phyloP scores from a whole-genome alignment of 1,284 basidiomycete genomes.

The Sanghuangporus weigelae region DNA sequence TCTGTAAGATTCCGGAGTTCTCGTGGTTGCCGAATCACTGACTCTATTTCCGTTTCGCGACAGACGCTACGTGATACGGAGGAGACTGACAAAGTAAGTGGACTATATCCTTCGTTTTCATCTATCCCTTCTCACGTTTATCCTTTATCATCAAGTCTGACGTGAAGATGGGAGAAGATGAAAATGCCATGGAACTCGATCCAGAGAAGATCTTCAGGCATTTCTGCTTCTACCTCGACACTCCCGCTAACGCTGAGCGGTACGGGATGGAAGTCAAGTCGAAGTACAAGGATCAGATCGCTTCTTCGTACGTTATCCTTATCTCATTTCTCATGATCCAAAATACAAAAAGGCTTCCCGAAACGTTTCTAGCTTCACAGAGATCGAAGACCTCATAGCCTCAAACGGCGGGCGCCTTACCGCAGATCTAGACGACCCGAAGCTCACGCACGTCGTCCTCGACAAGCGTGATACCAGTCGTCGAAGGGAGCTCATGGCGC shows the following conservation, averaged over 20 bases:
- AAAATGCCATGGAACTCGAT: constrained; percentile 70
- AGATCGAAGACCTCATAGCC: constrained; percentile 47
- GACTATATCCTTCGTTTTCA: background rate
- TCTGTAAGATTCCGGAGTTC: background rate
- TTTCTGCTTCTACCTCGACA: constrained; percentile 85
- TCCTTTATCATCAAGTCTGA: constrained; percentile 20
- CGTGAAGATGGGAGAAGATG: constrained; percentile 62
- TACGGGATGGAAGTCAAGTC: constrained; percentile 55
- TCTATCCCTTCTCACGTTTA: constrained; percentile 1
- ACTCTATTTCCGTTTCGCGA: background rate
- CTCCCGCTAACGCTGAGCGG: constrained; percentile 61
- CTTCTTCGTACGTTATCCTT: constrained; percentile 39
- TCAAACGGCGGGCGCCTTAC: constrained; percentile 70
- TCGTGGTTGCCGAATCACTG: background rate
- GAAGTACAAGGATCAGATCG: constrained; percentile 49
- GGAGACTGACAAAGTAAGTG: background rate
- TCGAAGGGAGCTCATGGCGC: constrained; percentile 61
- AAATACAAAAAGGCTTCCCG: too few relatives aligned
- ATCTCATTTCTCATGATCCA: background rate
- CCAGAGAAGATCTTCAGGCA: constrained; percentile 71
- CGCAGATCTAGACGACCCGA: constrained; percentile 59
- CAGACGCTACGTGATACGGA: constrained; percentile 1
- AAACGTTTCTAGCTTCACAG: constrained; percentile 43
- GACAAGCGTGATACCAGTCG: constrained; percentile 74
- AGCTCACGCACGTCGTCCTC: constrained; percentile 80